A percentile compares a stretch with the other conserved stretches of the same genome.
Evolutionary conservation across 805 yeast genomes (phyloP).

Genomic region (Kregervanrija pseudodelftensis): DNA sequence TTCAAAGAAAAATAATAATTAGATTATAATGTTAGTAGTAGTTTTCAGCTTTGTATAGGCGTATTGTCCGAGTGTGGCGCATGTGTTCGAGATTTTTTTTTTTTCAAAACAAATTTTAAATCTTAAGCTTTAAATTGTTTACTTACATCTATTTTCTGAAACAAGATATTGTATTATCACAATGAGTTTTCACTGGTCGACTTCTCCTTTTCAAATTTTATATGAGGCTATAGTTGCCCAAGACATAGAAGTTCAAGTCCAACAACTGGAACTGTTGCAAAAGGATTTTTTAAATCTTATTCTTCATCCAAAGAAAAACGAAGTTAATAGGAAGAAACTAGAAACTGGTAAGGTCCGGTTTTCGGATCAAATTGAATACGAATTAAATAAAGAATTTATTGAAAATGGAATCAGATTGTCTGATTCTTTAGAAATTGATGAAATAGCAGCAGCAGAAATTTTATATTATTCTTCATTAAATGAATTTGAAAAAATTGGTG

Average conservation of each 20-base stretch:
- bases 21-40: too few relatives aligned
- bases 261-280: constrained; percentile 24
- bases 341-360: constrained; percentile 43
- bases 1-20: too few relatives aligned
- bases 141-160: background rate
- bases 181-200: constrained; percentile 29
- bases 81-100: too few relatives aligned
- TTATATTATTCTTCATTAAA: constrained; percentile 40
- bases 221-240: constrained; percentile 37
- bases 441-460: constrained; percentile 64
- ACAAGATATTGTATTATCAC: background rate
- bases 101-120: too few relatives aligned
- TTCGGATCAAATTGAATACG: constrained; percentile 49
- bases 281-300: constrained; percentile 37
- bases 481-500: constrained; percentile 34
- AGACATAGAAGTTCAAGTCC: constrained; percentile 12
- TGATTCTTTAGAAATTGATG: constrained; percentile 70
- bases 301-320: constrained; percentile 36
- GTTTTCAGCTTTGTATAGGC: too few relatives aligned
- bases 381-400: constrained; percentile 60
- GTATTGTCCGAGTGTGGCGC: too few relatives aligned
- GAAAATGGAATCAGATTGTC: constrained; percentile 50
- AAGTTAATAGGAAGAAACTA: constrained; percentile 38
- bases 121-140: background rate
- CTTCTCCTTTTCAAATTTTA: constrained; percentile 35